A percentile compares a stretch with the other conserved stretches of the same genome.
Conservation (phyloP, 225 moss, liverwort and hornwort species). For the Climacium dendroides region DNA sequence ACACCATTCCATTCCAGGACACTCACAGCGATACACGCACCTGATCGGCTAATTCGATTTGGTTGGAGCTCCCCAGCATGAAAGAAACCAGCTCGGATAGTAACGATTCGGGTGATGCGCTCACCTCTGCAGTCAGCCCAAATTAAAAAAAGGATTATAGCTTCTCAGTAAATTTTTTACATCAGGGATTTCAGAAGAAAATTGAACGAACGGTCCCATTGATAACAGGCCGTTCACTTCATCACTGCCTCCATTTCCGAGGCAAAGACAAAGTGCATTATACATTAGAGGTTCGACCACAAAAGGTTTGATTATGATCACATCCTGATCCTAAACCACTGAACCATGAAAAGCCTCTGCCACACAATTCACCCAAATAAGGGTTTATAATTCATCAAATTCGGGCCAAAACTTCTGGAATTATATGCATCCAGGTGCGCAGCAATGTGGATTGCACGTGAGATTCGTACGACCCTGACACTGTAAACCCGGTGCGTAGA, state of each 20-base stretch:
- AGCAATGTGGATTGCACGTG: not conserved
- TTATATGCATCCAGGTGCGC: not conserved
- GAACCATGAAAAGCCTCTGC: not conserved
- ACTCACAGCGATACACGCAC: not conserved
- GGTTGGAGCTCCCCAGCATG: conserved; percentile 4
- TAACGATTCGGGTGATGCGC: not conserved
- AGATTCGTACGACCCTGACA: not conserved
- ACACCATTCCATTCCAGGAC: not conserved
- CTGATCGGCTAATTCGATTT: conserved; percentile 1
- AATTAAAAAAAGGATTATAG: not conserved
- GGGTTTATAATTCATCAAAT: not conserved
- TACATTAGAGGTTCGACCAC: not conserved
- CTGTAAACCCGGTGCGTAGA: not conserved
- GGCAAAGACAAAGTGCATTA: not conserved
- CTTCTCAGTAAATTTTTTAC: not conserved
- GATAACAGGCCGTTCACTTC: not conserved
- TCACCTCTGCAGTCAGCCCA: conserved; percentile 13
- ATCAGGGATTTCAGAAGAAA: not conserved
- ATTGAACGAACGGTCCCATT: not conserved
- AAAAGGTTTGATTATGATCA: not conserved
- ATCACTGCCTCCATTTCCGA: not conserved
- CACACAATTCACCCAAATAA: not conserved
- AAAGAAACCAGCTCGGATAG: conserved; percentile 3
- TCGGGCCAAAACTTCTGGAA: not conserved
- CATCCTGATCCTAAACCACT: not conserved